Evolutionary conservation across 1,139 yeast species (phyloP).

Genomic region (Insectozyma bohioensis): DNA sequence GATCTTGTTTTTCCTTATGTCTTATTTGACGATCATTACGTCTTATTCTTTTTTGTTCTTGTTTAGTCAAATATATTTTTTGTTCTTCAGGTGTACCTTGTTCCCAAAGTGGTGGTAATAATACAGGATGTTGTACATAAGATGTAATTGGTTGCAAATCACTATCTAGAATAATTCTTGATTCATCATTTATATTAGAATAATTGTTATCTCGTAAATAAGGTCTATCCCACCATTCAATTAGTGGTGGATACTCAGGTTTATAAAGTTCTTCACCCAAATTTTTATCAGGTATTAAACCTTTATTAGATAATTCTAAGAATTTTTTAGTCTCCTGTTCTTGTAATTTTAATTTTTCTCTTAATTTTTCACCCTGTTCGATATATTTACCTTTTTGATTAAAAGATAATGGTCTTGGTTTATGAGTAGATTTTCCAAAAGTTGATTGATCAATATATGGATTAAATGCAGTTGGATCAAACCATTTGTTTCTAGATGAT

Average conservation of each 20-base stretch:
- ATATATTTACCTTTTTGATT: slow-evolving; percentile 64
- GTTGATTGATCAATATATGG: slow-evolving; percentile 57
- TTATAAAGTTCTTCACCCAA: slow-evolving; percentile 54
- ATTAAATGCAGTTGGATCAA: slow-evolving; percentile 45
- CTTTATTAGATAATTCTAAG: slow-evolving; percentile 31
- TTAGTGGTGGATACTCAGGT: slow-evolving; percentile 50
- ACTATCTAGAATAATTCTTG: slow-evolving; percentile 27
- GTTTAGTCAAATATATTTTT: slow-evolving; percentile 62
- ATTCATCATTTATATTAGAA: slow-evolving; percentile 20
- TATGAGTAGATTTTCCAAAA: slow-evolving; percentile 22
- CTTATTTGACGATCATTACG: slow-evolving; percentile 65
- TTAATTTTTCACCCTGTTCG: slow-evolving; percentile 50
- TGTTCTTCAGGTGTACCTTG: slow-evolving; percentile 25
- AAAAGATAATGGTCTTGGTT: slow-evolving; percentile 44
- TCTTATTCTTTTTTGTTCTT: slow-evolving; percentile 73
- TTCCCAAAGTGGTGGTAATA: slow-evolving; percentile 54
- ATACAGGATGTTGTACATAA: slow-evolving; percentile 81
- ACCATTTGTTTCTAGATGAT: slow-evolving; percentile 29
- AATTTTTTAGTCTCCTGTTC: slow-evolving; percentile 24
- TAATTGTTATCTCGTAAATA: slow-evolving; percentile 34
- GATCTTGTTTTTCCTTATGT: slow-evolving; percentile 72
- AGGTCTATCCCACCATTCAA: slow-evolving; percentile 86
- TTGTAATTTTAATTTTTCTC: slow-evolving; percentile 40
- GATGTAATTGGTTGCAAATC: slow-evolving; percentile 53
- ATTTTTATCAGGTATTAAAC: slow-evolving; percentile 47